Evolutionary conservation across 1,139 yeast genomes (phyloP).

Genomic region (Spencermartinsiella ligniputridi): DNA sequence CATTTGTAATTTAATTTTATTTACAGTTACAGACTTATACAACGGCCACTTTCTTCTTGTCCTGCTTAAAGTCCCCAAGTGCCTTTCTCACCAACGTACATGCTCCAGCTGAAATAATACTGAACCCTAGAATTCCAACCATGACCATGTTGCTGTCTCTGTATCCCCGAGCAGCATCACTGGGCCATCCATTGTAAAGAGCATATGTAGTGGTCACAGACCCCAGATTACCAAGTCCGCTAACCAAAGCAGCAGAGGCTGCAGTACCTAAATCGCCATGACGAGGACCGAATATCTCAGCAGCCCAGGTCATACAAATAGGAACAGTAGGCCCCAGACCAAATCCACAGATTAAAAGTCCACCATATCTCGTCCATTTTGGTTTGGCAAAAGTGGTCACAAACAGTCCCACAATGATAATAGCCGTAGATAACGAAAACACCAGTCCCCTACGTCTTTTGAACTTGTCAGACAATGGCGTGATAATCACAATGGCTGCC

Average conservation of each 20-base stretch:
- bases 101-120: conserved; percentile 49
- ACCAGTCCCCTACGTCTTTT: conserved; percentile 55
- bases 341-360: conserved; percentile 74
- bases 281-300: conserved; percentile 64
- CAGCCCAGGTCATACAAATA: conserved; percentile 80
- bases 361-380: conserved; percentile 74
- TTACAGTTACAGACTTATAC: too few species aligned
- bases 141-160: conserved; percentile 79
- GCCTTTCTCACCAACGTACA: conserved; percentile 25
- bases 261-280: conserved; percentile 87
- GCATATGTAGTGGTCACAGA: conserved; percentile 85
- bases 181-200: conserved; percentile 82
- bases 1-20: too few species aligned
- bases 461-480: conserved; percentile 75
- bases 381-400: conserved; percentile 74
- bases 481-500: conserved; percentile 67
- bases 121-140: conserved; percentile 68
- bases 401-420: conserved; percentile 69
- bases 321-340: conserved; percentile 93
- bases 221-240: conserved; percentile 84
- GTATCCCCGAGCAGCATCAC: conserved; percentile 57
- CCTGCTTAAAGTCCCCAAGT: conserved; percentile 26
- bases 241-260: conserved; percentile 73
- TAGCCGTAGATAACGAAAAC: conserved; percentile 56
- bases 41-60: neutral